phyloP scores from a whole-genome alignment of 2,329 filamentous ascomycete genomes.

The Sporothrix brunneoviolacea region DNA sequence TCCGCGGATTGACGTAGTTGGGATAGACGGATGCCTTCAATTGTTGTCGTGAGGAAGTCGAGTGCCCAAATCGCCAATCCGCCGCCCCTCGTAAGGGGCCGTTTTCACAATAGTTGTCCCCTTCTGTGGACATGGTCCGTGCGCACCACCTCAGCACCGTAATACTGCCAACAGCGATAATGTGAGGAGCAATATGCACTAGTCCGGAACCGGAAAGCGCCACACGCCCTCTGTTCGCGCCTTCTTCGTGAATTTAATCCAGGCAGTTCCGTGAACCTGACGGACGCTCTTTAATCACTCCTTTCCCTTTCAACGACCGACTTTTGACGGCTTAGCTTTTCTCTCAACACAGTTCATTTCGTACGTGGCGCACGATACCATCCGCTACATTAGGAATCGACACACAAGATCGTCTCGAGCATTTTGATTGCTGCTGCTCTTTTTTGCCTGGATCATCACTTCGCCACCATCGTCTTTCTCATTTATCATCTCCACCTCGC shows the following conservation, averaged over 20 bases:
- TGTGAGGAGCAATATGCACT: neutral
- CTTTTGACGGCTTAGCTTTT: neutral
- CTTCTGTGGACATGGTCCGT: slow-evolving; percentile 18
- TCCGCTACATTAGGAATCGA: no score
- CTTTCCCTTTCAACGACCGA: neutral
- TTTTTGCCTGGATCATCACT: neutral
- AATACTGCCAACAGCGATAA: neutral
- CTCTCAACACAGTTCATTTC: no score
- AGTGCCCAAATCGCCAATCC: slow-evolving; percentile 14
- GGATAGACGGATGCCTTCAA: neutral
- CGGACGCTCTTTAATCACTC: no score
- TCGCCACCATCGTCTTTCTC: neutral
- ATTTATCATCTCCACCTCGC: neutral
- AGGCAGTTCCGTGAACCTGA: neutral
- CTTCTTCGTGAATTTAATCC: slow-evolving; percentile 10
- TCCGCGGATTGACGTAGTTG: neutral
- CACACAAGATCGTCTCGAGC: no score
- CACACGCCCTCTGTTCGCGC: slow-evolving; percentile 9
- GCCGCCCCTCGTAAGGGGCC: slow-evolving; percentile 16
- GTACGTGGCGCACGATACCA: no score
- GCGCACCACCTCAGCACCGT: slow-evolving; percentile 5
- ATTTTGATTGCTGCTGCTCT: no score
- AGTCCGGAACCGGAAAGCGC: slow-evolving; percentile 9
- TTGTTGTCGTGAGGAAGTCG: slow-evolving; percentile 2
- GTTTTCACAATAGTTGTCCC: slow-evolving; percentile 21